A percentile compares a stretch with the other conserved stretches of the same genome.
Evolutionary conservation across 1,284 basidiomycete species (phyloP).

Genomic region (Melampsora larici-populina): DNA sequence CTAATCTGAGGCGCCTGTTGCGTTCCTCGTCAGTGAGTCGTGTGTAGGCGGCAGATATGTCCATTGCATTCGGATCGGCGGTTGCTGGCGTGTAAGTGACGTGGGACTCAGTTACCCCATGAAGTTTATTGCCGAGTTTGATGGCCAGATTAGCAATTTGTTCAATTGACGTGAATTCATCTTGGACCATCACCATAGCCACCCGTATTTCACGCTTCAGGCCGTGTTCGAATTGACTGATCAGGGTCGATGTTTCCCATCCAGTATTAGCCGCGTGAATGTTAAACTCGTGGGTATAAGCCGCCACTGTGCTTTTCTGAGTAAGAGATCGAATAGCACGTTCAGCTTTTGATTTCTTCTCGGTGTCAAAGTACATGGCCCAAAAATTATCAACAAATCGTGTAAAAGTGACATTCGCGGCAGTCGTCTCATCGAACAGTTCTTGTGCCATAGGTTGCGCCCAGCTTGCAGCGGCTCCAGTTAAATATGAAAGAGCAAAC

Average conservation of each 20-base stretch:
- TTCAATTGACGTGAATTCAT: neutral
- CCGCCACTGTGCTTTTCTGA: neutral
- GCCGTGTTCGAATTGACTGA: too few relatives aligned
- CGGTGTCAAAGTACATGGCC: too few relatives aligned
- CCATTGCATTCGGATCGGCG: neutral
- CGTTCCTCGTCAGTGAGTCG: neutral
- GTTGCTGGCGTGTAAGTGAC: neutral
- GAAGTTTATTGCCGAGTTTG: slow-evolving; percentile 10
- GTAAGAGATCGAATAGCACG: neutral
- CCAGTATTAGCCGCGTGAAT: neutral
- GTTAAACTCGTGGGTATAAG: slow-evolving; percentile 15
- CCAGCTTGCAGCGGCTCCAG: too few relatives aligned
- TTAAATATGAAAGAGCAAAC: neutral
- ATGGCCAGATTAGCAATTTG: neutral
- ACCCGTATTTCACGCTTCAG: too few relatives aligned
- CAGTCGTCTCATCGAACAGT: neutral
- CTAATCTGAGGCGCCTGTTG: neutral
- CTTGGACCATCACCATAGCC: neutral
- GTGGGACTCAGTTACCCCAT: neutral
- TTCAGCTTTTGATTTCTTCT: too few relatives aligned
- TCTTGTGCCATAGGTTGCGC: neutral
- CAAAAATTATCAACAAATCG: neutral
- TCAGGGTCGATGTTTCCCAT: slow-evolving; percentile 8
- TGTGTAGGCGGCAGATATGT: neutral
- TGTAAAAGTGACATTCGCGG: neutral